Evolutionary conservation across 805 yeast genomes (phyloP).

Genomic region (Nakazawaea pomicola): DNA sequence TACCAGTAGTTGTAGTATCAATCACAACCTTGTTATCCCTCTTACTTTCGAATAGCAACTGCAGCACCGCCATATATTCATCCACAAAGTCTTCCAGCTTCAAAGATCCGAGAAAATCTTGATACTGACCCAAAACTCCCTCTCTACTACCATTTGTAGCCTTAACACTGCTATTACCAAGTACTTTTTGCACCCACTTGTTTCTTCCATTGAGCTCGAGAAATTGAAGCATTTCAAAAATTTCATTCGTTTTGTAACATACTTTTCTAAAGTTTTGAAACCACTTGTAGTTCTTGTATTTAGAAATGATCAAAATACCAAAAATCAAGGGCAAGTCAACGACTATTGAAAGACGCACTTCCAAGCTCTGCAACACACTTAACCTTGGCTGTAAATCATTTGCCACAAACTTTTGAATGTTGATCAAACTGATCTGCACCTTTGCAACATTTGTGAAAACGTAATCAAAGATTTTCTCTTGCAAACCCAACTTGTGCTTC

Average conservation of each 20-base stretch:
- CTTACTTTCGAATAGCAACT: conserved; percentile 1
- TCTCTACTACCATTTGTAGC: conserved; percentile 8
- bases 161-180: conserved; percentile 27
- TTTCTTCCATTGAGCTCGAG: conserved; percentile 51
- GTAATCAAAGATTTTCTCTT: conserved; percentile 27
- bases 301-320: conserved; percentile 64
- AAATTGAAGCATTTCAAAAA: conserved; percentile 48
- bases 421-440: conserved; percentile 32
- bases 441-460: conserved; percentile 30
- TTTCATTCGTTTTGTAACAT: conserved; percentile 44
- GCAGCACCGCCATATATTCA: conserved; percentile 16
- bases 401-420: conserved; percentile 24
- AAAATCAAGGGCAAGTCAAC: conserved; percentile 67
- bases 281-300: conserved; percentile 57
- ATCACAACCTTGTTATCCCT: background rate
- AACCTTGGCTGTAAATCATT: conserved; percentile 28
- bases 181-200: conserved; percentile 63
- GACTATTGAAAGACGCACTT: conserved; percentile 31
- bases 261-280: conserved; percentile 31
- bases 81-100: conserved; percentile 20
- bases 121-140: conserved; percentile 9
- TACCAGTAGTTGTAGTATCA: background rate
- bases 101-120: conserved; percentile 29
- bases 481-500: conserved; percentile 25
- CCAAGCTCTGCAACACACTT: conserved; percentile 24